phyloP scores from a whole-genome alignment of 2,329 filamentous ascomycete genomes.

The Diaporthe aspalathi region DNA sequence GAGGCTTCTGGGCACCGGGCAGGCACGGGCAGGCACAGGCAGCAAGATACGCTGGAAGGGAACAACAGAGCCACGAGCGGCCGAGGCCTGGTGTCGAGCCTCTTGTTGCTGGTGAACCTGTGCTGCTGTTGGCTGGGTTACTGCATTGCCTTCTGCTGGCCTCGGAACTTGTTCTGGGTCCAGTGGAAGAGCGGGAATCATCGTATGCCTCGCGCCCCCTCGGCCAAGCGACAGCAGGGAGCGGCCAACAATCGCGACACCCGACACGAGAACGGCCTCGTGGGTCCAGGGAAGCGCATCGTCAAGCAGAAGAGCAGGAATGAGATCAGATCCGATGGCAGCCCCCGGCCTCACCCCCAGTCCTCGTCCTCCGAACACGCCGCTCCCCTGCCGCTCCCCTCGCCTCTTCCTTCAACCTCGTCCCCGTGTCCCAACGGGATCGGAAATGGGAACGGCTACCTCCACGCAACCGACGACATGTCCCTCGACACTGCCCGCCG shows the following conservation, averaged over 20 bases:
- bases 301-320: constrained; percentile 58
- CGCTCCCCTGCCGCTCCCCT: constrained; percentile 43
- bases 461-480: constrained; percentile 55
- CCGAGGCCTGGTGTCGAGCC: constrained; percentile 13
- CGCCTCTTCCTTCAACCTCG: constrained; percentile 46
- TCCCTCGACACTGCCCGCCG: constrained; percentile 56
- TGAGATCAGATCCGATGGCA: constrained; percentile 52
- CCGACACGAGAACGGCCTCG: constrained; percentile 88
- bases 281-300: constrained; percentile 78
- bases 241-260: constrained; percentile 74
- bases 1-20: constrained; percentile 41
- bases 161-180: constrained; percentile 59
- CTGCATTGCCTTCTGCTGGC: constrained; percentile 50
- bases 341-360: constrained; percentile 39
- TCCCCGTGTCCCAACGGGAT: constrained; percentile 42
- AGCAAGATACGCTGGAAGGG: constrained; percentile 34
- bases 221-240: constrained; percentile 71
- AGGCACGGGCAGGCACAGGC: constrained; percentile 39
- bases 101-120: constrained; percentile 38
- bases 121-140: constrained; percentile 29
- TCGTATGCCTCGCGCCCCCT: constrained; percentile 72
- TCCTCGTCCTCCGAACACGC: constrained; percentile 41
- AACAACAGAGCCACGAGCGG: constrained; percentile 18
- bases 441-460: constrained; percentile 43
- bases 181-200: constrained; percentile 50